Conservation (phyloP, 441 rosid species). For the Mallotus repandus region DNA sequence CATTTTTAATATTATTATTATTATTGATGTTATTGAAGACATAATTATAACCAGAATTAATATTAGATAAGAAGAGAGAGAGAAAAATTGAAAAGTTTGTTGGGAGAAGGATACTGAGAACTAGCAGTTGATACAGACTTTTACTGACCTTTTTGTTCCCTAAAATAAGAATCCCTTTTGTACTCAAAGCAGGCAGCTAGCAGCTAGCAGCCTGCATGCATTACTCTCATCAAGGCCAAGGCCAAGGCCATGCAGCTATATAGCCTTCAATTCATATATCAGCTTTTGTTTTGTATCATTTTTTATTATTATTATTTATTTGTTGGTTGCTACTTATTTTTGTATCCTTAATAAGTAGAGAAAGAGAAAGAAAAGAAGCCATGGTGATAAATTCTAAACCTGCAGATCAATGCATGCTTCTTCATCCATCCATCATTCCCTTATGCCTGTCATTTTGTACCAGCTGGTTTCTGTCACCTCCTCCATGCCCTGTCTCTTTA, state of each 20-base stretch:
- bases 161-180: slow-evolving; percentile 9
- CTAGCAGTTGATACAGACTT: slow-evolving; percentile 26
- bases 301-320: not conserved
- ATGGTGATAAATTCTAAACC: not conserved
- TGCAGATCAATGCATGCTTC: slow-evolving; percentile 9
- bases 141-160: slow-evolving; percentile 28
- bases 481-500: not conserved
- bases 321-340: not conserved
- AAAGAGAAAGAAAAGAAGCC: not conserved
- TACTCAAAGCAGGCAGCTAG: not conserved
- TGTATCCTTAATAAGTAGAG: not conserved
- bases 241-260: not conserved
- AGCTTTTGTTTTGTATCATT: not conserved
- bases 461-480: not conserved
- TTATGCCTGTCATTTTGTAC: not conserved
- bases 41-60: not conserved
- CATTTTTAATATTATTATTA: not conserved
- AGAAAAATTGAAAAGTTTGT: not conserved
- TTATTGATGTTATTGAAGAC: not conserved
- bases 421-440: not conserved
- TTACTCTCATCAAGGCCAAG: not conserved
- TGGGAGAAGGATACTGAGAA: slow-evolving; percentile 2
- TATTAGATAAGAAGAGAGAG: not conserved
- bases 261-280: not conserved
- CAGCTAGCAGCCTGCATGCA: not conserved